Conservation (phyloP, 1,284 basidiomycete genomes). For the Boletus hoseneyae region DNA sequence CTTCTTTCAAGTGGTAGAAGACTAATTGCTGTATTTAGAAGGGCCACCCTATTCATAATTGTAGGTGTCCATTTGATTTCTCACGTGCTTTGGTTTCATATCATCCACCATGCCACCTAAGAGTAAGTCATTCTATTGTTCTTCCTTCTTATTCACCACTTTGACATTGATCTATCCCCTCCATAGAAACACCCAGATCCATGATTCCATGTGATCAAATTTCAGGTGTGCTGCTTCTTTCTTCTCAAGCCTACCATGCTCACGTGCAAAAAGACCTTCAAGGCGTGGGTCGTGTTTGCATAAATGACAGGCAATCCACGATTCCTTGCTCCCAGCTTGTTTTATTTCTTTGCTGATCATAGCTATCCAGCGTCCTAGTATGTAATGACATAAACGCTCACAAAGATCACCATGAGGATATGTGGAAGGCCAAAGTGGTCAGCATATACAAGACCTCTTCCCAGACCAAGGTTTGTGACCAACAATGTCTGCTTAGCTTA, state of each 20-base stretch:
- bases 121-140: no score
- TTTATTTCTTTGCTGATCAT: neutral
- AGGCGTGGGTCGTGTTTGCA: neutral
- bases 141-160: no score
- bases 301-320: neutral
- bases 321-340: neutral
- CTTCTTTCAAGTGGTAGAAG: no score
- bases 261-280: neutral
- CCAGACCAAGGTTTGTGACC: neutral
- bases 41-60: no score
- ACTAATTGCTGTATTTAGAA: no score
- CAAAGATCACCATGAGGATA: neutral
- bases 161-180: no score
- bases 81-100: no score
- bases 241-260: neutral
- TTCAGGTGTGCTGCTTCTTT: neutral
- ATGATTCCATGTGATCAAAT: neutral
- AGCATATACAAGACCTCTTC: neutral
- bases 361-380: neutral
- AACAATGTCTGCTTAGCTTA: neutral
- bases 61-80: no score
- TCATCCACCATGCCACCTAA: no score
- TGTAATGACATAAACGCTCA: neutral
- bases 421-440: conserved; percentile 11
- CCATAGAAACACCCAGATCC: neutral